Base-by-base conservation (phyloP, 805 yeast genomes). In the Lipomyces starkeyi region DNA sequence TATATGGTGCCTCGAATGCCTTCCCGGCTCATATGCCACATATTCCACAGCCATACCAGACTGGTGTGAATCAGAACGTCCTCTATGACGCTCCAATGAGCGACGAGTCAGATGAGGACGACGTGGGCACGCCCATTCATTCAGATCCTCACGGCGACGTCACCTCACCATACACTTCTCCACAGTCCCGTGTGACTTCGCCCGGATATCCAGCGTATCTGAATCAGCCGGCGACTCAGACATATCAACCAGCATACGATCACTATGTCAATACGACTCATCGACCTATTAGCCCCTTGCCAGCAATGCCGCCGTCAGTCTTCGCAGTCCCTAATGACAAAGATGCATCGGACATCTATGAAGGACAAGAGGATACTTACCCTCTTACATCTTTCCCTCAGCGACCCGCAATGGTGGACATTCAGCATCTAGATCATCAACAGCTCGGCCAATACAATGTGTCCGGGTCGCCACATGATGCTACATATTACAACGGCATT, bases 331-430 rank as follows among this genome's bases (percentile, higher is more conserved):
- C 37, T 9, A 35, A 25, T 20, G 63, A 37, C 37, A 57, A 32
- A 14, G 56, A 49, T 62, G 57, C 66, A 14, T 22, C 47, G 14
- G 65, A 58, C 22, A 47, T 58, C 67, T 62, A 62, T 37, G 34
- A 22, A n/a, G 56, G 58, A 8, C 66, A 63, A 13, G 66, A 63
- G 47, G 66, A 63, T n/a, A 29, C 61, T 7, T 61, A 61, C 40
- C 66, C 66, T 7, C 65, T 63, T 56, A 49, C 63, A 8, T 56
- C 61, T 27, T 63, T 34, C 27, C 55, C 66, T 6, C 52, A 29
- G 22, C 43, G 65, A 11, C 57, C 62, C 3, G 66, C 58, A 14
- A 47, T 22, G n/a, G 27, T 32, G 13, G 49, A 49, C 11, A 25
- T 9, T 43, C 35, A 35, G 20, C 17, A 35, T n/a, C 34, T 35